Percentiles rank a stretch among this genome's conserved stretches.
These are phyloP conservation scores for Nakazawaea anatomiae DNA, from an alignment of 805 yeast genomes.

Conservation along the genomic window DNA sequence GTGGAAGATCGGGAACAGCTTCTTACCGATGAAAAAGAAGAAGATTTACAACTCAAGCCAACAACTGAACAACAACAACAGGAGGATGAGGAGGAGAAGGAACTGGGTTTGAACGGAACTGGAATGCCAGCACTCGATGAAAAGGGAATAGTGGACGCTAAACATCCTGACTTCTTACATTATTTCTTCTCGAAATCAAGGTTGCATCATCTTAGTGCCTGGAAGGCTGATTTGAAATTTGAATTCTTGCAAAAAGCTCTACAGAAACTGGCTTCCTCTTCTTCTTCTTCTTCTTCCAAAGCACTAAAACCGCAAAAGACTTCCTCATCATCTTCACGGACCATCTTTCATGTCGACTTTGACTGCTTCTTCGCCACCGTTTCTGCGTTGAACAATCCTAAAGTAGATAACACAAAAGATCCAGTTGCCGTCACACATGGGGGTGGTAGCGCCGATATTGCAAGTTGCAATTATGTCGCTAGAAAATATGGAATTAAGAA, in stretches of 20 bases:
- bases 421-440: conserved; percentile 66
- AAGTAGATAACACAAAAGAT: conserved; percentile 39
- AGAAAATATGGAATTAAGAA: conserved; percentile 71
- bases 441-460: conserved; percentile 64
- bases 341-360: conserved; percentile 79
- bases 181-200: conserved; percentile 77
- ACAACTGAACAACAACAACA: too few species aligned
- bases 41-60: too few species aligned
- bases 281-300: conserved; percentile 10
- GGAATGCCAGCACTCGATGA: conserved; percentile 12
- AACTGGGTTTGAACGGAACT: conserved; percentile 8
- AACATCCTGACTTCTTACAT: conserved; percentile 68
- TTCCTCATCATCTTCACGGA: conserved; percentile 10
- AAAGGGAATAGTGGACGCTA: conserved; percentile 43
- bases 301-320: not conserved
- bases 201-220: conserved; percentile 79
- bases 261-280: conserved; percentile 9
- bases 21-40: too few species aligned
- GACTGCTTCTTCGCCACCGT: conserved; percentile 93
- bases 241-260: conserved; percentile 50
- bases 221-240: conserved; percentile 72
- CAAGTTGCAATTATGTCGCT: conserved; percentile 89
- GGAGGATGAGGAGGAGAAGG: not conserved
- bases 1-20: too few species aligned
- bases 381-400: conserved; percentile 51